Evolutionary conservation across 306 rosid genomes (phyloP), one percentile per base, ranked within the genome.

Genomic region (Acacia crassicarpa): DNA sequence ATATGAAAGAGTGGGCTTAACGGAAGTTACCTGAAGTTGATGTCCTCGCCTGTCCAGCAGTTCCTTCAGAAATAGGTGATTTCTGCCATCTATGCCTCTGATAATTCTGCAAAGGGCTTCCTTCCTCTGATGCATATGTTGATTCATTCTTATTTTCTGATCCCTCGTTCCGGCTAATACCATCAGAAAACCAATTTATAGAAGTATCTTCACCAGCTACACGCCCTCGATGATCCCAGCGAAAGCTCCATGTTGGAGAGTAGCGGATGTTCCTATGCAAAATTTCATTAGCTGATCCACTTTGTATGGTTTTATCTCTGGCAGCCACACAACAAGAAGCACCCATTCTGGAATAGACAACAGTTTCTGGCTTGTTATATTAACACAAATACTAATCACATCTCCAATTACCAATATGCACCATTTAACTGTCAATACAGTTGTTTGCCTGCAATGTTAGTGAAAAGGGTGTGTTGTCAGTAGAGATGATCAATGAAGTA

Each of bases 121-220:
- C 88, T 20, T 82, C 84, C 78, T 79, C 90, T 48, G 85, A 87
- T 51, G 85, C 86, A 75, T 71, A 83, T 2, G 82, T 67, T 46
- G 90, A 87, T 71, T 82, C 88, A 87, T 79, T 87, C 83, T 87
- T 87, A 84, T 66, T 45, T 81, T 84, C 90, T 14, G 83, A 84
- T 17, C 84, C 84, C 13, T 76, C 86, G 40, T 76, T 82, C 72
- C 88, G 75, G 81, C 84, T 79, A 49, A 75, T 46, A 67, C 81
- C 81, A 82, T 87, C 86, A 76, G 90, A 82, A 82, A 87, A 87
- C 88, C 88, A 87, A 67, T 87, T 87, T 66, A 87, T 75, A 66
- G 90, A 84, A 45, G 86, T 87, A 66, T 87, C 90, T 78, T 87
- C 90, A 41, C 90, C 90, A 66, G 90, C 90, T 51, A 87, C 90